Percentiles rank a stretch among this genome's conserved stretches.
Evolutionary conservation across 2,329 filamentous ascomycete species (phyloP).

Genomic region (Penicillium hordei): DNA sequence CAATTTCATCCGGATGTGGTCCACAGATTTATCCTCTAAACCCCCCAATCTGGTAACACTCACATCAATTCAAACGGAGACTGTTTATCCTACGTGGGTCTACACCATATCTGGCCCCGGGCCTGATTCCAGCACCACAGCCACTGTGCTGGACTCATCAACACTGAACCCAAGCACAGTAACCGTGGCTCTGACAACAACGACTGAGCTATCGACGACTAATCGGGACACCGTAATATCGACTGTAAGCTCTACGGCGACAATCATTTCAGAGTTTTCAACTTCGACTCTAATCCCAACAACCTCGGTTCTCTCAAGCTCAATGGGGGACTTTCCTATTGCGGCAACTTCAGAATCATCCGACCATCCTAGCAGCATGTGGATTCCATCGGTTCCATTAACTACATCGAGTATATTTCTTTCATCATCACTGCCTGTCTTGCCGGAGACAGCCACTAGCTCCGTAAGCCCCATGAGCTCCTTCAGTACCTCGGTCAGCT

Average conservation of each 20-base stretch:
- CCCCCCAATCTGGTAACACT: background rate
- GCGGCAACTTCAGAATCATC: background rate
- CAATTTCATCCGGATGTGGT: background rate
- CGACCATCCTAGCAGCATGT: background rate
- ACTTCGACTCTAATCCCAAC: background rate
- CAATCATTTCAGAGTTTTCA: background rate
- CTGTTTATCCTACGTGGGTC: constrained; percentile 6
- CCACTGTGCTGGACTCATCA: background rate
- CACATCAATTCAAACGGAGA: constrained; percentile 5
- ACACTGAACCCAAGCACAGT: background rate
- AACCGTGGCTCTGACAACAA: background rate
- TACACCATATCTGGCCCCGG: background rate
- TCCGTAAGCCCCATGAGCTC: background rate
- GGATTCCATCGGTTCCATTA: background rate
- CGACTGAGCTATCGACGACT: background rate
- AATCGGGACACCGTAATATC: background rate
- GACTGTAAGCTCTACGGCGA: background rate
- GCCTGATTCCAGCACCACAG: background rate
- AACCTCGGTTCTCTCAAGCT: background rate
- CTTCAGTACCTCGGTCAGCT: background rate
- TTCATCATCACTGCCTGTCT: background rate
- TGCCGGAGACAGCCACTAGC: background rate
- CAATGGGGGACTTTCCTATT: background rate
- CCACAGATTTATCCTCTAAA: background rate
- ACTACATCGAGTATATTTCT: background rate